Conservation (phyloP, 169 alveolate species). For the Amoebophrya sp. region DNA sequence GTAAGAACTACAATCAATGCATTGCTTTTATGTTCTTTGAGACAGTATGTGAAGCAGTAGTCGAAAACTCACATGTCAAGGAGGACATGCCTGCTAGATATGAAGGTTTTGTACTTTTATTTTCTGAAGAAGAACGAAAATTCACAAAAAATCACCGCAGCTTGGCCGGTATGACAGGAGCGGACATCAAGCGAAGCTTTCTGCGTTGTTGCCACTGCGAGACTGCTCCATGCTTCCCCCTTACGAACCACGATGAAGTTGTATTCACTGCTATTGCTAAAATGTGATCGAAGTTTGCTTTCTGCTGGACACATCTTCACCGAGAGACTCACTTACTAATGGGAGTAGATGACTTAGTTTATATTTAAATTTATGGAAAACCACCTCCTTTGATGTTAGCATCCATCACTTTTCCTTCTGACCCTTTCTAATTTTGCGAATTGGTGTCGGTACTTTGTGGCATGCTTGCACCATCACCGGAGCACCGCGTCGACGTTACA, state of each 20-base stretch:
- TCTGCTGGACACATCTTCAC: no score
- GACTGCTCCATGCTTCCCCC: no score
- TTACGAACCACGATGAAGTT: no score
- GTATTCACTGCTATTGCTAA: no score
- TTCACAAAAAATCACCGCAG: not conserved
- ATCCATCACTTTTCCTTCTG: no score
- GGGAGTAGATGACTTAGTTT: no score
- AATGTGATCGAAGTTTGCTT: no score
- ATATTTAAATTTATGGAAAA: no score
- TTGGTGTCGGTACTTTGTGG: not conserved
- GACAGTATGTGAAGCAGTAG: not conserved
- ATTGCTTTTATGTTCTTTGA: not conserved
- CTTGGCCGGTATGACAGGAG: not conserved
- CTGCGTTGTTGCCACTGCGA: not conserved
- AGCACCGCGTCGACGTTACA: not conserved
- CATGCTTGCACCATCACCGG: not conserved
- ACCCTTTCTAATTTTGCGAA: no score
- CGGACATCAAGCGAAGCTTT: not conserved
- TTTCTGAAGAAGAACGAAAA: not conserved
- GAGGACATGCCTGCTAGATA: not conserved
- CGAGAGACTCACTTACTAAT: no score
- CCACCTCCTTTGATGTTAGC: no score
- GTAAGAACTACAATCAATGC: not conserved
- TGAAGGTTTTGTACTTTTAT: no score
- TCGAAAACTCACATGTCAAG: not conserved